Evolutionary conservation across 768 basidiomycete genomes (phyloP).

Genomic region (Mycena belliarum): DNA sequence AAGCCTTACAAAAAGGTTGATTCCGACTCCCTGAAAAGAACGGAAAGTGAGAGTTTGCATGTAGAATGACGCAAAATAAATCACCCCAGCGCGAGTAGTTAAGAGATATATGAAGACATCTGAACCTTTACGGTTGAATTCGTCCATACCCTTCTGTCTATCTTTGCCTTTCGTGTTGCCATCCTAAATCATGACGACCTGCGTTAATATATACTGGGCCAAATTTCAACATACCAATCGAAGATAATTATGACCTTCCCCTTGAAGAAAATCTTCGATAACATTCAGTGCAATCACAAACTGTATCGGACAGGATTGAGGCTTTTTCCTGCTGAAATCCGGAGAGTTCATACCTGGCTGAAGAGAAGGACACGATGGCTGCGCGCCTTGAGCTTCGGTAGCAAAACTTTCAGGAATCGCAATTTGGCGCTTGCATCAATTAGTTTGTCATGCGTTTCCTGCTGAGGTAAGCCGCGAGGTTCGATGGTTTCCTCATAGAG

Average conservation of each 20-base stretch:
- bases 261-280: constrained; percentile 84
- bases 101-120: constrained; percentile 91
- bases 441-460: constrained; percentile 74
- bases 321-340: neutral
- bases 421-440: constrained; percentile 88
- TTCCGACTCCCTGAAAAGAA: constrained; percentile 68
- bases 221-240: constrained; percentile 56
- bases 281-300: constrained; percentile 87
- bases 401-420: constrained; percentile 68
- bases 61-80: constrained; percentile 13
- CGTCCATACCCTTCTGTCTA: constrained; percentile 95
- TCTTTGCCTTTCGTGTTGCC: constrained; percentile 82
- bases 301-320: constrained; percentile 39
- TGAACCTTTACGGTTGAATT: constrained; percentile 86
- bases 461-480: constrained; percentile 53
- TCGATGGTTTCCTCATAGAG: constrained; percentile 81
- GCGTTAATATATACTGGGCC: neutral
- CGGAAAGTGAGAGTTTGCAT: neutral
- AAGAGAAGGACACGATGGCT: constrained; percentile 91
- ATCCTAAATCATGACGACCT: constrained; percentile 56
- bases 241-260: constrained; percentile 79
- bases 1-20: constrained; percentile 64
- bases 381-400: constrained; percentile 81
- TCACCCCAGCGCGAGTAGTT: constrained; percentile 84
- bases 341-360: constrained; percentile 65